Conservation (phyloP, 2,329 filamentous ascomycete species). For the Verticillium zaregamsianum region DNA sequence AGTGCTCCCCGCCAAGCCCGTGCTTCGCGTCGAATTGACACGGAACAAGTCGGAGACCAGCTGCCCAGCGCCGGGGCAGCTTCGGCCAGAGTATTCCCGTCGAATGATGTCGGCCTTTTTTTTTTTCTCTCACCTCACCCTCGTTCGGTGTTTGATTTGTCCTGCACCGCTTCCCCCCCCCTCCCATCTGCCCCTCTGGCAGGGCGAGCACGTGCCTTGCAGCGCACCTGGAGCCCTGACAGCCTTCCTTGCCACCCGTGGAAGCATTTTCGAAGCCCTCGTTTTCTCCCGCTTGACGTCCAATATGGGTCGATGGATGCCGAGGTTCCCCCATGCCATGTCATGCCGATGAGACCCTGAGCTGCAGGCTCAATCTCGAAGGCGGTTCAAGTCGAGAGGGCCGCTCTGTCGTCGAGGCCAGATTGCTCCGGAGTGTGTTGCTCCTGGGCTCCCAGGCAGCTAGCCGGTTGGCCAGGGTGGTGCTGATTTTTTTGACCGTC, state of each 20-base stretch:
- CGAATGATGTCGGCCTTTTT: background rate
- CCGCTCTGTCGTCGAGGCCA: background rate
- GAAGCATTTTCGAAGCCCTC: background rate
- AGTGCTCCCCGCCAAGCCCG: background rate
- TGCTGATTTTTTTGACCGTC: background rate
- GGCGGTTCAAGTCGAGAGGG: background rate
- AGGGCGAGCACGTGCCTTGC: background rate
- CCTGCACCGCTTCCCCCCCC: background rate
- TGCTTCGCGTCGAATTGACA: background rate
- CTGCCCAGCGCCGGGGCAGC: background rate
- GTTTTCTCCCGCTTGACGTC: background rate
- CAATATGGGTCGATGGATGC: background rate
- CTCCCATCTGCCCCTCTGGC: background rate
- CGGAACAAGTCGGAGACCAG: constrained; percentile 1
- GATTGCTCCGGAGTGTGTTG: background rate
- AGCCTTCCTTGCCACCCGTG: background rate
- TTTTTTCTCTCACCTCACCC: background rate
- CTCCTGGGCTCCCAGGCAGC: background rate
- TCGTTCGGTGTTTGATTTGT: background rate
- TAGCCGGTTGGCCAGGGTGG: background rate
- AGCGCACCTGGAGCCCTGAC: background rate
- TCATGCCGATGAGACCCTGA: background rate
- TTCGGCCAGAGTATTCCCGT: background rate
- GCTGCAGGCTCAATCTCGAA: background rate
- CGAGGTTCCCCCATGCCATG: background rate